phyloP scores from a whole-genome alignment of 192 early-diverging fungal species.

The Coemansia umbellata region DNA sequence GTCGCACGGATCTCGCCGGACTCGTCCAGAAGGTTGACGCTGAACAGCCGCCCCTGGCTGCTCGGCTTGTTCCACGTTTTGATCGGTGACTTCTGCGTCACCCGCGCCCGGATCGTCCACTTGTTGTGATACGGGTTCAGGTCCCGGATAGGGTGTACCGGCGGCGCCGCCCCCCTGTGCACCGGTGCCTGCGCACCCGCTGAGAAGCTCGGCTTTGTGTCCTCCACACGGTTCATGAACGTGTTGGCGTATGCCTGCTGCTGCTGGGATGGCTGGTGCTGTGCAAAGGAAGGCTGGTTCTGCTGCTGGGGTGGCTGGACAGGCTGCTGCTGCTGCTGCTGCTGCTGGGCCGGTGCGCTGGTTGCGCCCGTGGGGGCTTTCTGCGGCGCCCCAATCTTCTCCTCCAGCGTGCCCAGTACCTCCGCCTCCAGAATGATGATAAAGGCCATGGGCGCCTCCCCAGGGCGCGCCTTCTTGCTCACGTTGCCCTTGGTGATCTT shows the following conservation, averaged over 20 bases:
- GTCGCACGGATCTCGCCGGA: conserved; percentile 93
- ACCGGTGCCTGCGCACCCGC: conserved; percentile 22
- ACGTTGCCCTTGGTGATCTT: conserved; percentile 26
- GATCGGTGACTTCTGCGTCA: conserved; percentile 80
- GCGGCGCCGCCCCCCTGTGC: conserved; percentile 28
- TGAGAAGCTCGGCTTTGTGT: conserved; percentile 22
- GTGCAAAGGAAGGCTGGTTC: neutral
- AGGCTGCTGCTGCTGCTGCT: conserved; percentile 5
- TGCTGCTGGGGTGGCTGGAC: conserved; percentile 27
- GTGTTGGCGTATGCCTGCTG: conserved; percentile 27
- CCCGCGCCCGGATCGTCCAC: conserved; percentile 94
- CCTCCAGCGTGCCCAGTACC: conserved; percentile 22
- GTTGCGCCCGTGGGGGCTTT: neutral
- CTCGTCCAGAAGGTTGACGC: conserved; percentile 82
- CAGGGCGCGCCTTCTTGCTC: conserved; percentile 24
- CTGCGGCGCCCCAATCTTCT: conserved; percentile 19
- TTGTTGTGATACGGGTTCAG: conserved; percentile 89
- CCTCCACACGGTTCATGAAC: conserved; percentile 41
- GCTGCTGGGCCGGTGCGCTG: neutral
- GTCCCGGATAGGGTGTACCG: conserved; percentile 58
- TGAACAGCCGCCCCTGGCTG: conserved; percentile 85
- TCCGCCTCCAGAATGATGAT: conserved; percentile 38
- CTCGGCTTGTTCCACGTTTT: conserved; percentile 72
- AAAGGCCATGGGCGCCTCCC: conserved; percentile 24
- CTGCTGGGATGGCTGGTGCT: conserved; percentile 10